A percentile compares a stretch with the other conserved stretches of the same genome.
phyloP scores from a whole-genome alignment of 139 green algal species.

The Coelastrella sp. region DNA sequence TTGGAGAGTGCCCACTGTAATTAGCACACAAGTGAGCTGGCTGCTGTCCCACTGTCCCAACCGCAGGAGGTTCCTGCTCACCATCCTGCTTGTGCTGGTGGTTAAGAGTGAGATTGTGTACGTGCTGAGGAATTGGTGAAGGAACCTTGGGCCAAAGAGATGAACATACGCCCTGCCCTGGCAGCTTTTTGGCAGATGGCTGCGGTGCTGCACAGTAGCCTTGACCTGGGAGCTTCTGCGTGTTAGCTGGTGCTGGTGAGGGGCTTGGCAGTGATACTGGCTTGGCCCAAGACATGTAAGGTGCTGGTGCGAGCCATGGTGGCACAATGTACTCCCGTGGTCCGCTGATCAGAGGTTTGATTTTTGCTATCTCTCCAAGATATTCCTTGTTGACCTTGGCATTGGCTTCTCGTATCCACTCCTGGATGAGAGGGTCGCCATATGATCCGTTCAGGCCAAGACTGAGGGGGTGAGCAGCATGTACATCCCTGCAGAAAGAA shows the following conservation, averaged over 20 bases:
- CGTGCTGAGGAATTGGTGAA: too few species aligned
- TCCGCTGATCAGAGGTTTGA: background rate
- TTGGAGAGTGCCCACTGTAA: too few species aligned
- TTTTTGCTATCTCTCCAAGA: background rate
- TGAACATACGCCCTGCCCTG: too few species aligned
- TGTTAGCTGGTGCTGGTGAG: background rate
- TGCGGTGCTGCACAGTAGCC: too few species aligned
- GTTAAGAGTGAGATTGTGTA: too few species aligned
- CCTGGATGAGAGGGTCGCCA: background rate
- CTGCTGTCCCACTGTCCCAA: too few species aligned
- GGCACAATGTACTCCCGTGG: background rate
- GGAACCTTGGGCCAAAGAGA: too few species aligned
- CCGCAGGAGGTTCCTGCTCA: too few species aligned
- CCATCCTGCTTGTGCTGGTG: too few species aligned
- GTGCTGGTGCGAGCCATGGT: background rate
- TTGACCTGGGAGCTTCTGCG: background rate
- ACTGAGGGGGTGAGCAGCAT: constrained; percentile 5
- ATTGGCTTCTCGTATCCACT: constrained; percentile 9
- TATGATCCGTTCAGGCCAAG: constrained; percentile 3
- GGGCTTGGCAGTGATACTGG: background rate
- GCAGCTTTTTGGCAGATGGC: too few species aligned
- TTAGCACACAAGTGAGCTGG: too few species aligned
- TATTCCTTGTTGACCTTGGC: constrained; percentile 1
- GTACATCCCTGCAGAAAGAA: constrained; percentile 10
- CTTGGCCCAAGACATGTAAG: background rate